Percentiles rank a stretch among this genome's conserved stretches.
phyloP scores from a whole-genome alignment of 306 rosid genomes.

The Begonia peltatifolia region DNA sequence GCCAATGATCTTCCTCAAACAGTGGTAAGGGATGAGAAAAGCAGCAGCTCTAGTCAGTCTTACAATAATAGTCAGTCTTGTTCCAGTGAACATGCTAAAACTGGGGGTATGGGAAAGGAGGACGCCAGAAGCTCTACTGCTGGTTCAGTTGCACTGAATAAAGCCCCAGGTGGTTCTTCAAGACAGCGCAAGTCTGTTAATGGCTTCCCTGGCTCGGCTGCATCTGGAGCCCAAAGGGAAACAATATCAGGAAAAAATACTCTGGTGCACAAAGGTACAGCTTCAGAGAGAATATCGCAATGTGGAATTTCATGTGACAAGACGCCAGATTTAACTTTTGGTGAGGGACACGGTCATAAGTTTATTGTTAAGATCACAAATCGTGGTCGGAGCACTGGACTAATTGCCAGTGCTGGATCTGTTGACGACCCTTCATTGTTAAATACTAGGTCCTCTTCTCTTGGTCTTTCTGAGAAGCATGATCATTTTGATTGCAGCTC shows the following conservation, averaged over 20 bases:
- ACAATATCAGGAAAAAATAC: constrained; percentile 22
- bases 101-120: constrained; percentile 48
- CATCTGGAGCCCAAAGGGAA: constrained; percentile 46
- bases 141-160: constrained; percentile 41
- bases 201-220: constrained; percentile 44
- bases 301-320: constrained; percentile 36
- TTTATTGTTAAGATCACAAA: constrained; percentile 59
- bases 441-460: constrained; percentile 46
- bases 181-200: constrained; percentile 55
- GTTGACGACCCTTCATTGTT: constrained; percentile 38
- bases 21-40: constrained; percentile 58
- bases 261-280: constrained; percentile 19
- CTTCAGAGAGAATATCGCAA: constrained; percentile 36
- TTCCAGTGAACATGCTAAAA: constrained; percentile 61
- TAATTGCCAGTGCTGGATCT: constrained; percentile 44
- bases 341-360: constrained; percentile 41
- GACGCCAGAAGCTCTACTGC: constrained; percentile 81
- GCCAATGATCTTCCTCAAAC: constrained; percentile 45
- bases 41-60: constrained; percentile 88
- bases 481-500: constrained; percentile 35
- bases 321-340: constrained; percentile 31
- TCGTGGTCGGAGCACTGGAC: constrained; percentile 47
- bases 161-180: constrained; percentile 33
- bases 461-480: constrained; percentile 46
- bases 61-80: constrained; percentile 79